Conservation (phyloP, 768 basidiomycete genomes). For the Mycena leptocephala region DNA sequence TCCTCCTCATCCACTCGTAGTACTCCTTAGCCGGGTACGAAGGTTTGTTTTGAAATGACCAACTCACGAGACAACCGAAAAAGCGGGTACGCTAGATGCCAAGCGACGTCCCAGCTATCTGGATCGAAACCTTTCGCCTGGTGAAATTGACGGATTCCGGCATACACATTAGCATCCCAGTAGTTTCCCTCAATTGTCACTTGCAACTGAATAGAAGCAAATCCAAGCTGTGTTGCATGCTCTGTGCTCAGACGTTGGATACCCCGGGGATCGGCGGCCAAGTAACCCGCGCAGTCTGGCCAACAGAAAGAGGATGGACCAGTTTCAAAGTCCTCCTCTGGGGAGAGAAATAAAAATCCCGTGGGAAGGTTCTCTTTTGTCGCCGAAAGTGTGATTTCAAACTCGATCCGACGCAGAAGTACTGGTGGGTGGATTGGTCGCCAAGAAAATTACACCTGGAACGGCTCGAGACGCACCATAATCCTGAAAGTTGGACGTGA, state of each 20-base stretch:
- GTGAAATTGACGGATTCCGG: background rate
- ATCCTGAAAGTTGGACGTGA: background rate
- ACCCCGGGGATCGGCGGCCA: background rate
- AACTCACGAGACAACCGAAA: no score
- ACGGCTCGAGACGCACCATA: background rate
- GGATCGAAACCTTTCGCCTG: background rate
- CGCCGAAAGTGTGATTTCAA: background rate
- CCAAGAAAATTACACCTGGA: background rate
- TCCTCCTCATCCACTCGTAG: no score
- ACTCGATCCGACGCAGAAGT: background rate
- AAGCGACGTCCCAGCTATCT: background rate
- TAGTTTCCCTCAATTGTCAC: background rate
- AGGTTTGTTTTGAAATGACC: no score
- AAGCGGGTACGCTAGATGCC: background rate
- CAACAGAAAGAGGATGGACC: no score
- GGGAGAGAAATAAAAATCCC: background rate
- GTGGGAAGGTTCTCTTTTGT: background rate
- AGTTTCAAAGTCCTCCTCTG: background rate
- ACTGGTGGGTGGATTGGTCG: background rate
- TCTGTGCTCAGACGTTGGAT: background rate
- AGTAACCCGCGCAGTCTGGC: background rate
- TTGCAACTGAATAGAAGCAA: background rate
- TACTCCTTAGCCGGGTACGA: no score
- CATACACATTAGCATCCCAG: background rate
- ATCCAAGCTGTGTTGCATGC: background rate